Percentiles rank a stretch among this genome's conserved stretches.
These are phyloP conservation scores for Blastomyces parvus DNA, from an alignment of 2,329 filamentous ascomycete species.

Conservation along the genomic window DNA sequence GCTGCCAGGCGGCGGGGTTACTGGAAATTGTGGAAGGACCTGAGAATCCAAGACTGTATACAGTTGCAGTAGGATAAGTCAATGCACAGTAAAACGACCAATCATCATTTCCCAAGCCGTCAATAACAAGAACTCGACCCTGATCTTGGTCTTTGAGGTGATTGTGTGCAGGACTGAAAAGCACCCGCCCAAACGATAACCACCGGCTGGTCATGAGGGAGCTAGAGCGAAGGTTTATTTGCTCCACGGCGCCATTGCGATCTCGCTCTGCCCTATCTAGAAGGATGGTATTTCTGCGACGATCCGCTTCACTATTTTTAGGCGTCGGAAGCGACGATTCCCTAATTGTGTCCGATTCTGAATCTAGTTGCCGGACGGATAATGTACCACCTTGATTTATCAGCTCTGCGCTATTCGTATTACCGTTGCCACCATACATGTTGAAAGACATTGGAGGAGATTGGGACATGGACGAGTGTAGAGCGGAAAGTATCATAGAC, in stretches of 20 bases:
- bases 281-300: slow-evolving; percentile 26
- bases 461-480: slow-evolving; percentile 41
- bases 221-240: slow-evolving; percentile 41
- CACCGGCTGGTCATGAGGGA: slow-evolving; percentile 44
- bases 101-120: slow-evolving; percentile 43
- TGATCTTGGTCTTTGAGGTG: slow-evolving; percentile 34
- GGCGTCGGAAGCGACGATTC: background rate
- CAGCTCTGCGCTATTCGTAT: slow-evolving; percentile 19
- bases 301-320: slow-evolving; percentile 23
- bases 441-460: slow-evolving; percentile 46
- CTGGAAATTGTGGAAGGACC: slow-evolving; percentile 25
- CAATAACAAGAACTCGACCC: slow-evolving; percentile 40
- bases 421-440: slow-evolving; percentile 39
- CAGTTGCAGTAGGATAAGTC: slow-evolving; percentile 38
- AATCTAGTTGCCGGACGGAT: slow-evolving; percentile 18
- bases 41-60: slow-evolving; percentile 36
- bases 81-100: slow-evolving; percentile 45
- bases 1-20: slow-evolving; percentile 35
- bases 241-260: slow-evolving; percentile 32
- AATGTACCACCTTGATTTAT: slow-evolving; percentile 17
- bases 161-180: slow-evolving; percentile 42
- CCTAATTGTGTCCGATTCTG: slow-evolving; percentile 19
- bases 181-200: slow-evolving; percentile 42
- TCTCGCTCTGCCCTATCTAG: slow-evolving; percentile 36
- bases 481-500: slow-evolving; percentile 42